A percentile compares a stretch with the other conserved stretches of the same genome.
Conservation (phyloP, 176 grass and related monocot genomes). For the Lolium multiflorum region DNA sequence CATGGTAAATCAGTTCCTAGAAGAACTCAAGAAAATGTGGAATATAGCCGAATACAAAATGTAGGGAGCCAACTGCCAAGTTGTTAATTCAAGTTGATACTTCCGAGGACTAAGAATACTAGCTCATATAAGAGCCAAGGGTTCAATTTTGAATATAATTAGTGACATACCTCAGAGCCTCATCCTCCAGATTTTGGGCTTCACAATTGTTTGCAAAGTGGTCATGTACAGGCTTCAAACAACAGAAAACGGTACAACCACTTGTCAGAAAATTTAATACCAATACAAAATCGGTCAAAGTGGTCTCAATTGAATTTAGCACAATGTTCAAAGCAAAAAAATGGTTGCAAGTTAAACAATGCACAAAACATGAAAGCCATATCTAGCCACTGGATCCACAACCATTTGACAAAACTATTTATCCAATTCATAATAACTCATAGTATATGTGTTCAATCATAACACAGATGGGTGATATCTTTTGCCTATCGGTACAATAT, state of each 20-base stretch:
- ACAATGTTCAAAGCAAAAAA: background rate
- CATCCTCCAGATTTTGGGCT: slow-evolving; percentile 34
- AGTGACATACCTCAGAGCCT: slow-evolving; percentile 5
- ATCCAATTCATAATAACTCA: background rate
- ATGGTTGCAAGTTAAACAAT: background rate
- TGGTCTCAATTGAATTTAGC: background rate
- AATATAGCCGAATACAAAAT: no score
- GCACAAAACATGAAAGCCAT: slow-evolving; percentile 2
- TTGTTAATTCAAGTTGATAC: no score
- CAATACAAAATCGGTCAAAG: background rate
- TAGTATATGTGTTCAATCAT: background rate
- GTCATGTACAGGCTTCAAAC: slow-evolving; percentile 43
- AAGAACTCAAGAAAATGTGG: no score
- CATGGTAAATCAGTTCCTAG: no score
- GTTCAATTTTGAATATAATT: no score
- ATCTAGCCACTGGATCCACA: background rate
- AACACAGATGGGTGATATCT: background rate
- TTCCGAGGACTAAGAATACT: no score
- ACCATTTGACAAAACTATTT: background rate
- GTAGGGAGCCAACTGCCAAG: no score
- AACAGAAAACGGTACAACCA: background rate
- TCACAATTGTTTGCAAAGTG: slow-evolving; percentile 50
- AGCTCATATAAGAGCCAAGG: no score
- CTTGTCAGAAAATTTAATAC: background rate
- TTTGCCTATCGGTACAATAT: background rate